Evolutionary conservation across 2,329 filamentous ascomycete species (phyloP).

Genomic region (Fusarium phyllophilum): DNA sequence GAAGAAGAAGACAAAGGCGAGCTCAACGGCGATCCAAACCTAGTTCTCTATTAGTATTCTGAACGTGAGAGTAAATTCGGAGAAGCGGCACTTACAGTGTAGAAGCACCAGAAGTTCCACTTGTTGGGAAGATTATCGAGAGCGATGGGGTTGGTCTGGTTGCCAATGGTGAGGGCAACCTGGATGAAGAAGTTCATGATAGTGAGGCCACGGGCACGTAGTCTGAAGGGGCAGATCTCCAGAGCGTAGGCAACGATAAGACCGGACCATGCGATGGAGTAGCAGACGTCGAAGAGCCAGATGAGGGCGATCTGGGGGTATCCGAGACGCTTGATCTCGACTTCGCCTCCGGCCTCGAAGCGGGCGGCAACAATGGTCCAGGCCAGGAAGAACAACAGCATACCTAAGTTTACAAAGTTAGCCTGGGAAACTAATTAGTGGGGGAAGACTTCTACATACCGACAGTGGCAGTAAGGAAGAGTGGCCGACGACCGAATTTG

Average conservation of each 20-base stretch:
- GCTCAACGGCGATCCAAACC: conserved; percentile 52
- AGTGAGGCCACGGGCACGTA: conserved; percentile 69
- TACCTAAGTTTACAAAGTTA: conserved; percentile 46
- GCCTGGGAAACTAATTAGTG: rapidly evolving
- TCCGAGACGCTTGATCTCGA: conserved; percentile 50
- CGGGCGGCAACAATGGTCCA: conserved; percentile 19
- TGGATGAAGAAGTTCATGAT: conserved; percentile 73
- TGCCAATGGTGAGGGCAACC: conserved; percentile 68
- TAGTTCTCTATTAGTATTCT: neutral
- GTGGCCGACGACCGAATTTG: conserved; percentile 58
- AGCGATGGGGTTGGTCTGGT: conserved; percentile 72
- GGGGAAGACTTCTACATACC: neutral
- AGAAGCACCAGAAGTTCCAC: conserved; percentile 75
- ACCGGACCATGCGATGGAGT: conserved; percentile 69
- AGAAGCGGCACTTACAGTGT: conserved; percentile 53
- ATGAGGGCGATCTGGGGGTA: conserved; percentile 68
- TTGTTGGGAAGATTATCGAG: conserved; percentile 68
- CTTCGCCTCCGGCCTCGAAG: conserved; percentile 7
- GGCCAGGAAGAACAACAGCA: conserved; percentile 45
- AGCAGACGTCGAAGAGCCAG: conserved; percentile 68
- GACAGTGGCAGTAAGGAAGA: conserved; percentile 61
- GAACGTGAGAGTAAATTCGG: rapidly evolving
- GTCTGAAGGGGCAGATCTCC: conserved; percentile 68
- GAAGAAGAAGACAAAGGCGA: conserved; percentile 72
- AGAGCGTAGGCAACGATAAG: conserved; percentile 67